Base-by-base conservation (phyloP, 352 stramenopile genomes). In the Peronospora belbahrii region DNA sequence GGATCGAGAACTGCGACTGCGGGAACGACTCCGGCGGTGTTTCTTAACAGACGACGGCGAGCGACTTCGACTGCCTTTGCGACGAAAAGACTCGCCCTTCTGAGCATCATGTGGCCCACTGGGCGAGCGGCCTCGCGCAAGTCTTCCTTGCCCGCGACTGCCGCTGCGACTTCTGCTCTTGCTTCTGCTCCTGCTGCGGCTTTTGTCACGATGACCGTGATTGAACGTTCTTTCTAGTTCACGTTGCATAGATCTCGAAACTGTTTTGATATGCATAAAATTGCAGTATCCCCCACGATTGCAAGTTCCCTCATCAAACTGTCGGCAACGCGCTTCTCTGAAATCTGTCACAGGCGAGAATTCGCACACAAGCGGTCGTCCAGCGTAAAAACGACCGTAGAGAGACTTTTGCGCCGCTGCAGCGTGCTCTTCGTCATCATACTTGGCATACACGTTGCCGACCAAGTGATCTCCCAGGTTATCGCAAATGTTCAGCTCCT, bases 401-500 rank as follows among this genome's bases (percentile, higher is more conserved):
- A 99, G 82, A 9, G 83, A 76, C 56, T 98, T 97, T 24, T 98
- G 80, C 2, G 95, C 94, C 34, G 96, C 94, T 11, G 93, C 85
- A 0, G 97, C 96, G 48, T 99, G 87, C 66, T 99, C 96, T 69
- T 99, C 97, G 45, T 99, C 95, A 19, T 87, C 84, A 56, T 97
- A 99, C 67, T 99, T 99, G 42, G 95, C 88, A 66, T 99, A 99
- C 24, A 99, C 96, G 64, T 99, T 98, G 36, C 97, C 97, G n/a
- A 99, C 87, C 68, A 99, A 95, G 67, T 99, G 97, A 70, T 99
- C 97, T 22, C 95, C 95, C 9, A 99, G 62, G 66, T 99, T 99
- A 65, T 99, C 96, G 65, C 95, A 99, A 30, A 99, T 97, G 59
- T 98, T 97, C 23, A 99, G 78, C 51, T 98, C 95, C 52, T 99